These are phyloP conservation scores for Microdochium nivale DNA, from an alignment of 2,329 filamentous ascomycete genomes.

Conservation along the genomic window DNA sequence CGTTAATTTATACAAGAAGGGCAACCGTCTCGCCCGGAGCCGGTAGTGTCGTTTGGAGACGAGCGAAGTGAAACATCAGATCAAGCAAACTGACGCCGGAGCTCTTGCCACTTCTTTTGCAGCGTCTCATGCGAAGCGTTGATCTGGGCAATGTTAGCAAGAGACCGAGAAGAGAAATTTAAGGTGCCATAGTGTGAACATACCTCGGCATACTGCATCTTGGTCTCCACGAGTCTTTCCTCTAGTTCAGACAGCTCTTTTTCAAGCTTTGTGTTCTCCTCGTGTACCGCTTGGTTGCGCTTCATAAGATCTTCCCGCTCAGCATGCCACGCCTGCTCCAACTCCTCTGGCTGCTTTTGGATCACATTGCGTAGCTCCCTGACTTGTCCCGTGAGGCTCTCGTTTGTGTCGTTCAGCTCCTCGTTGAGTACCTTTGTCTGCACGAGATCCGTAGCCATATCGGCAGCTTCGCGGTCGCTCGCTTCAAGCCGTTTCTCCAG, in stretches of 20 bases:
- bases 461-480: conserved; percentile 83
- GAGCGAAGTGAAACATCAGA: conserved; percentile 1
- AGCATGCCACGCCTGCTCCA: conserved; percentile 70
- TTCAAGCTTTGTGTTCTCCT: conserved; percentile 81
- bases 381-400: conserved; percentile 77
- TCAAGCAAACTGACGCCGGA: conserved; percentile 50
- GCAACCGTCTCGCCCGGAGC: neutral
- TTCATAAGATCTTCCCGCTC: conserved; percentile 92
- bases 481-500: conserved; percentile 84
- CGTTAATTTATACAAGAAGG: neutral
- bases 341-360: conserved; percentile 79
- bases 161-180: neutral
- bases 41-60: neutral
- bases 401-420: conserved; percentile 80
- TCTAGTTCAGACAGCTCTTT: conserved; percentile 89
- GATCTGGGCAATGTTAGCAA: conserved; percentile 39
- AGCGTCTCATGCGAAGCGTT: conserved; percentile 64
- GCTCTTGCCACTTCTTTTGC: conserved; percentile 68
- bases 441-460: conserved; percentile 84
- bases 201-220: conserved; percentile 94
- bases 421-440: conserved; percentile 91
- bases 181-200: conserved; percentile 23
- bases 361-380: conserved; percentile 78
- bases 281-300: conserved; percentile 85
- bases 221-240: conserved; percentile 82